Percentiles rank a stretch among this genome's conserved stretches.
Conservation (phyloP, 305 asterid genomes). For the Striga hermonthica region DNA sequence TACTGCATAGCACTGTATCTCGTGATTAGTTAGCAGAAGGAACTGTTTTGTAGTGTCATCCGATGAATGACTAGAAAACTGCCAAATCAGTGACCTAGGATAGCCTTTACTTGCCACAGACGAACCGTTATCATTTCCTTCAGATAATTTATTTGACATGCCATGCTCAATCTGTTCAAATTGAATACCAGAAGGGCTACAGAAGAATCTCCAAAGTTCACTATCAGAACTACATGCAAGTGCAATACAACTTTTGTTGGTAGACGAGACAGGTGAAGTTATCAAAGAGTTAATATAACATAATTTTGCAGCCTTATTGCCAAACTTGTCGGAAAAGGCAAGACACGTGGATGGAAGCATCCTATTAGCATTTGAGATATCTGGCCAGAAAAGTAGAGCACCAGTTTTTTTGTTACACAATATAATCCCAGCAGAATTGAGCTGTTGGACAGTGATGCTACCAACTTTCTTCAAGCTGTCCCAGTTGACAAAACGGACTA, state of each 20-base stretch:
- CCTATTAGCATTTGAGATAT: constrained; percentile 49
- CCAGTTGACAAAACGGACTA: constrained; percentile 68
- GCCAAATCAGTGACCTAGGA: constrained; percentile 86
- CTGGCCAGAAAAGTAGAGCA: constrained; percentile 72
- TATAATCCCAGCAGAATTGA: constrained; percentile 67
- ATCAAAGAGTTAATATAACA: constrained; percentile 63
- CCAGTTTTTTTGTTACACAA: constrained; percentile 55
- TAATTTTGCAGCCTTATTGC: constrained; percentile 37
- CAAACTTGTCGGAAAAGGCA: constrained; percentile 40
- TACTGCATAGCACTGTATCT: constrained; percentile 66
- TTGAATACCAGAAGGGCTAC: constrained; percentile 59
- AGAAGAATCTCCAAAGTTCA: constrained; percentile 61
- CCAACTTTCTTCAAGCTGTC: constrained; percentile 43
- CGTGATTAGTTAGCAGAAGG: constrained; percentile 68
- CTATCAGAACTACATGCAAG: constrained; percentile 79
- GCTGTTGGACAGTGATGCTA: constrained; percentile 36
- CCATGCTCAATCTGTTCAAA: constrained; percentile 41
- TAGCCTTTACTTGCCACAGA: constrained; percentile 59
- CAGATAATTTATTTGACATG: constrained; percentile 30
- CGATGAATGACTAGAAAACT: constrained; percentile 44
- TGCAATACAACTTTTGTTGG: constrained; percentile 54
- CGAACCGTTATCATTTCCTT: constrained; percentile 38
- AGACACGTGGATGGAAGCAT: constrained; percentile 46
- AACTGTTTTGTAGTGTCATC: constrained; percentile 58
- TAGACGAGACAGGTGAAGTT: constrained; percentile 58